Evolutionary conservation across 148 eudicot genomes (phyloP), one percentile per base, ranked within the genome.

Genomic region (Cornus florida): DNA sequence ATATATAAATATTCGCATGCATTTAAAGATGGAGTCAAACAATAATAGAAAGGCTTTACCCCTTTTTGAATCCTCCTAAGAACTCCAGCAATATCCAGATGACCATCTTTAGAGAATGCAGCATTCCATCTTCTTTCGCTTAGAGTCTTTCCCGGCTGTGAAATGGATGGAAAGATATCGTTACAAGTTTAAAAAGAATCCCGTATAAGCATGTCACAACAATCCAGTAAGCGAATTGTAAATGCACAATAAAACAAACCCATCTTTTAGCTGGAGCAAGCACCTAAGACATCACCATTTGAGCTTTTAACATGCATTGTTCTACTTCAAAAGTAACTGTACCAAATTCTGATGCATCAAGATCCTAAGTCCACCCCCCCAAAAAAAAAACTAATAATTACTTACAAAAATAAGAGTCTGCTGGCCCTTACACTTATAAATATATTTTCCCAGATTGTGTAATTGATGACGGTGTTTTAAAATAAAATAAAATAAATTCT

Each of bases 111-210:
- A 71, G 94, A 83, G 70, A 95, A 87, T 75, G 98, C 92, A 41
- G 90, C 94, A 77, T 91, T 82, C 98, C 98, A 95, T 83, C 94
- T 93, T 84, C 97, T 95, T 75, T 82, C 87, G 82, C 98, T 95
- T 10, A 95, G 89, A 67, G 98, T 95, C 89, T 88, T 90, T 7
- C 98, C 93, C n/a, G 84, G 82, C 98, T 95, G 86, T 33, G 68
- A 22, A 73, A 39, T 43, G 69, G 31, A 80, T 60, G 60, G 13
- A 74, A 79, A 75, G 12, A 70, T 53, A 69, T 73, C 41, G 22
- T 41, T 71, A 75, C 67, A 64, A 65, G 67, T 20, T 43, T 39
- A 59, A 17, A 75, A 3, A 67, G 20, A 72, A 32, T 35, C 10
- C 41, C 39, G 41, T 24, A 77, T 46, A 79, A 62, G 38, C 39